A percentile compares a stretch with the other conserved stretches of the same genome.
Conservation (phyloP, 106 monocot genomes). For the Acanthochlamys bracteata region DNA sequence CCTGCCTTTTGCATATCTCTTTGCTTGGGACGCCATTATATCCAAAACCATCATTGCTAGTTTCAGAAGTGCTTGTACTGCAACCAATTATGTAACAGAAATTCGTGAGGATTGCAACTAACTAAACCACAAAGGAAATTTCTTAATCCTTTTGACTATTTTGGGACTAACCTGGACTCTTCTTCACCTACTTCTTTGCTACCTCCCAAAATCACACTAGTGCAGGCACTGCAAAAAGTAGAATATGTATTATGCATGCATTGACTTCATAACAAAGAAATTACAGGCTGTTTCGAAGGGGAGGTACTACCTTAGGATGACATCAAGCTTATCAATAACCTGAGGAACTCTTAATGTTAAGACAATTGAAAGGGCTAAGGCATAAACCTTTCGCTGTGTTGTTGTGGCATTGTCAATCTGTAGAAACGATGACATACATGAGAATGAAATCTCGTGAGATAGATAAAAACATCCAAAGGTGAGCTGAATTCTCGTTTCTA, state of each 20-base stretch:
- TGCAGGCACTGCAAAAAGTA: conserved; percentile 60
- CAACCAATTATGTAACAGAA: conserved; percentile 23
- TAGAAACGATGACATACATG: too few species aligned
- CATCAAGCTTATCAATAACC: conserved; percentile 91
- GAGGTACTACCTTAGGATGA: conserved; percentile 66
- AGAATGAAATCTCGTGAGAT: too few species aligned
- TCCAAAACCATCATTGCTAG: conserved; percentile 30
- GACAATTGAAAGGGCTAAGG: conserved; percentile 75
- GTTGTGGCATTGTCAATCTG: conserved; percentile 68
- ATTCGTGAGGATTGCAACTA: not conserved
- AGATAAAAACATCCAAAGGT: too few species aligned
- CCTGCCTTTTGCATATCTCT: conserved; percentile 76
- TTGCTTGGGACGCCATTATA: conserved; percentile 53
- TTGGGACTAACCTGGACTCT: conserved; percentile 56
- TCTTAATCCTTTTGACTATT: too few species aligned
- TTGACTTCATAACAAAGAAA: too few species aligned
- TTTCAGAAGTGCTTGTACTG: conserved; percentile 41
- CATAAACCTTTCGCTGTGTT: conserved; percentile 69
- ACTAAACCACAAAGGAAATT: not conserved
- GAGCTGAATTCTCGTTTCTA: too few species aligned
- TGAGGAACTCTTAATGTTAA: conserved; percentile 79
- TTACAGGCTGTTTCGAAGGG: not conserved
- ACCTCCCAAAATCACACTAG: conserved; percentile 74
- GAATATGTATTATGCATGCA: not conserved
- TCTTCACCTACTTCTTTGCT: conserved; percentile 47